Conservation (phyloP, 495 filamentous ascomycete genomes). For the Penicillium cinerascens region DNA sequence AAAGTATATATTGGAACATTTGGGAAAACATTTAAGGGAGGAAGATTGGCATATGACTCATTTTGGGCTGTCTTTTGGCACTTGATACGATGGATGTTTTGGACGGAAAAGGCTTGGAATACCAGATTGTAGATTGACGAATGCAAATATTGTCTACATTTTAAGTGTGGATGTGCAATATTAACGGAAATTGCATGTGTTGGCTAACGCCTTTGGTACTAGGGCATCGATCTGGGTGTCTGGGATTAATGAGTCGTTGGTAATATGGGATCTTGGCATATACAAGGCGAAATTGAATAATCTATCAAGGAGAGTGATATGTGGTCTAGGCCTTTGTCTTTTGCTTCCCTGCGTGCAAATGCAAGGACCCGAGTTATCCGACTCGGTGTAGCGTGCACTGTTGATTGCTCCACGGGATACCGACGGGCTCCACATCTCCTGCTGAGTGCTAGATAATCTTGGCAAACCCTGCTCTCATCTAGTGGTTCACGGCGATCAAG, state of each 20-base stretch:
- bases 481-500: too few species aligned
- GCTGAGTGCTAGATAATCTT: too few species aligned
- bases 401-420: too few species aligned
- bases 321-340: neutral
- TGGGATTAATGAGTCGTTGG: neutral
- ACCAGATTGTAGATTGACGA: neutral
- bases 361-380: too few species aligned
- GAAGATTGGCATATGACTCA: neutral
- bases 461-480: too few species aligned
- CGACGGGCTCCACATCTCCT: too few species aligned
- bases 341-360: too few species aligned
- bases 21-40: neutral
- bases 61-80: slow-evolving; percentile 1
- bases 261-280: neutral
- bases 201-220: neutral
- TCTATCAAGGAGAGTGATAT: neutral
- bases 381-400: too few species aligned
- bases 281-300: neutral
- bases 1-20: neutral
- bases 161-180: too few species aligned
- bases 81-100: neutral
- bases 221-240: neutral
- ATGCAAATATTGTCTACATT: too few species aligned
- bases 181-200: too few species aligned
- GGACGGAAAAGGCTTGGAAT: neutral